Evolutionary conservation across 164 flowering plant genomes (phyloP).

Genomic region (Brasenia schreberi): DNA sequence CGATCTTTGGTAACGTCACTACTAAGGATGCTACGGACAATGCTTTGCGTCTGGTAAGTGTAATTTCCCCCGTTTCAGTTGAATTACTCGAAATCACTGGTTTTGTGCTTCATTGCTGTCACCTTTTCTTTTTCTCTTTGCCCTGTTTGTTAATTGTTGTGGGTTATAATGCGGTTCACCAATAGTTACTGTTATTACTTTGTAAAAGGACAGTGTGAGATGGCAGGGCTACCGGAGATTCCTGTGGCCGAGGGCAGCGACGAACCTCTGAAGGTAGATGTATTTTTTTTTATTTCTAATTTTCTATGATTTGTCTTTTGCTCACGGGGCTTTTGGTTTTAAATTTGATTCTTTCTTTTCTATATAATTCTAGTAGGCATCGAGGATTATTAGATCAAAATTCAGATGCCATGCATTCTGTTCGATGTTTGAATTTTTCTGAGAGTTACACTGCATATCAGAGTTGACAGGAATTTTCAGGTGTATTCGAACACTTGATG

Average conservation of each 20-base stretch:
- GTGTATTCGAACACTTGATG: neutral
- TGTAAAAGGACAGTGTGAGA: slow-evolving; percentile 99
- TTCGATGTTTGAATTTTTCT: too few species aligned
- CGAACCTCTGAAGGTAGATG: slow-evolving; percentile 75
- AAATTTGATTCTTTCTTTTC: neutral
- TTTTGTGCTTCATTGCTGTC: neutral
- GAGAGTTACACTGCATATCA: too few species aligned
- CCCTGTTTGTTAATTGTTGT: neutral
- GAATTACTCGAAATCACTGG: neutral
- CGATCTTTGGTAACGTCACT: slow-evolving; percentile 72
- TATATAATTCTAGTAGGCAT: neutral
- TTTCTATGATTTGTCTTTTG: neutral
- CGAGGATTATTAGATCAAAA: neutral
- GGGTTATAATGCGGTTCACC: slow-evolving; percentile 16
- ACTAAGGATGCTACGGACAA: slow-evolving; percentile 79
- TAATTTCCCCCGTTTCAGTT: neutral
- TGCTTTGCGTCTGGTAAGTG: slow-evolving; percentile 81
- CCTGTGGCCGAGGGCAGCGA: slow-evolving; percentile 89
- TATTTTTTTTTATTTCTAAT: neutral
- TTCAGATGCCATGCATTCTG: too few species aligned
- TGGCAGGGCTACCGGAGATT: slow-evolving; percentile 62
- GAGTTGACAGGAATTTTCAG: too few species aligned
- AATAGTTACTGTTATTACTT: slow-evolving; percentile 26
- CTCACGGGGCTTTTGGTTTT: neutral
- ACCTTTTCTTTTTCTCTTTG: neutral